phyloP scores from a whole-genome alignment of 495 filamentous ascomycete species.

The Sabuloglossum arenarium region DNA sequence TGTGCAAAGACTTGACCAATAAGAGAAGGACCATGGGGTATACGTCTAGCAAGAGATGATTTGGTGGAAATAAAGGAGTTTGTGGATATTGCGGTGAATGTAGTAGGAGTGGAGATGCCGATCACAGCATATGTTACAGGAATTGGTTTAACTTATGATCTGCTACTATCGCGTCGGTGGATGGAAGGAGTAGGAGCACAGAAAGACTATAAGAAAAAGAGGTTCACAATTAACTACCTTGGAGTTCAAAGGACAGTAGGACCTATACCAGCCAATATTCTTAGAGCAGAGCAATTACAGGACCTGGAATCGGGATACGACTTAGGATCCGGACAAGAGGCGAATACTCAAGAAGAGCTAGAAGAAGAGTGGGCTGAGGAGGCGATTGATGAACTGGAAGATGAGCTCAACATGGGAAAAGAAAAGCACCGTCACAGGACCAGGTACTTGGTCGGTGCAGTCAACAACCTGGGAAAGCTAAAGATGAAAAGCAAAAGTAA shows the following conservation, averaged over 20 bases:
- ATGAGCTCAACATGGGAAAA: background rate
- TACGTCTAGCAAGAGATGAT: too few species aligned
- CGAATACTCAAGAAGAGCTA: background rate
- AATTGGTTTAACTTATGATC: too few species aligned
- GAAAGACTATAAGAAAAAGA: background rate
- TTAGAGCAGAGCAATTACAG: background rate
- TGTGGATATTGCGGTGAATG: too few species aligned
- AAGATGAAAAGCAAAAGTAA: background rate
- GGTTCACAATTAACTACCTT: background rate
- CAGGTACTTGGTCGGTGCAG: background rate
- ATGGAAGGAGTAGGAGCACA: background rate
- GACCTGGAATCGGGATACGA: background rate
- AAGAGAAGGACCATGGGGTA: too few species aligned
- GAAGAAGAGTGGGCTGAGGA: background rate
- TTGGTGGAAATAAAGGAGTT: too few species aligned
- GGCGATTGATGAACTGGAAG: background rate
- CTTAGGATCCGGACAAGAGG: background rate
- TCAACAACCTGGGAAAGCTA: background rate
- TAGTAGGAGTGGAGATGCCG: too few species aligned
- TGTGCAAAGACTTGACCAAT: too few species aligned
- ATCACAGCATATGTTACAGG: too few species aligned
- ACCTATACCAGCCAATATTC: background rate
- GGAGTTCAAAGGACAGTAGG: background rate
- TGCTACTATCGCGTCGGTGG: too few species aligned
- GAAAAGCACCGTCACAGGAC: background rate